Conservation (phyloP, 2,329 filamentous ascomycete genomes). For the Epicoccum sorghinum region DNA sequence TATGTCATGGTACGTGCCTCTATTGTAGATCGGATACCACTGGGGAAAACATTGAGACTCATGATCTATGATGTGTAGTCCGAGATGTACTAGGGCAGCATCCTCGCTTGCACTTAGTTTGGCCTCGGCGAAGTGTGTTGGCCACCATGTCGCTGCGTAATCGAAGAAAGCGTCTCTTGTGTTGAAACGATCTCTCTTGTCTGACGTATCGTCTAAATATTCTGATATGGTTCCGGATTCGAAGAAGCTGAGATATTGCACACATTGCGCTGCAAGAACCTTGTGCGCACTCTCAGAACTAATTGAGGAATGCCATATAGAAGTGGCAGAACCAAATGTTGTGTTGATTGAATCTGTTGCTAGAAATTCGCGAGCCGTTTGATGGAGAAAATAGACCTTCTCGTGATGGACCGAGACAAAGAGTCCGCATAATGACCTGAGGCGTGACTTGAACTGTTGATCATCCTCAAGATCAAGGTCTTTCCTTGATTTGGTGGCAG, state of each 20-base stretch:
- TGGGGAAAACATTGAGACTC: not conserved
- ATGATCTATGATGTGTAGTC: not conserved
- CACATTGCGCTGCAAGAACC: conserved; percentile 17
- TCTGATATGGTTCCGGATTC: not conserved
- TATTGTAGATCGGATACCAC: not conserved
- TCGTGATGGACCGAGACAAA: conserved; percentile 20
- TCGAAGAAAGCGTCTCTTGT: conserved; percentile 6
- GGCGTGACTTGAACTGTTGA: conserved; percentile 16
- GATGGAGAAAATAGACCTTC: conserved; percentile 21
- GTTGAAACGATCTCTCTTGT: not conserved
- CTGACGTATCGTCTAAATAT: too few species aligned
- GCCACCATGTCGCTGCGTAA: conserved; percentile 19
- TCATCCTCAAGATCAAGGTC: conserved; percentile 18
- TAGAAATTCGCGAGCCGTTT: conserved; percentile 22
- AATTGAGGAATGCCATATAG: conserved; percentile 12
- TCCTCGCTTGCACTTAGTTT: conserved; percentile 5
- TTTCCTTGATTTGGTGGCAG: conserved; percentile 2
- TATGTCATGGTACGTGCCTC: not conserved
- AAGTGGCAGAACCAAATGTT: not conserved
- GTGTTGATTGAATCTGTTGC: conserved; percentile 10
- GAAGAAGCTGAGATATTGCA: conserved; percentile 19
- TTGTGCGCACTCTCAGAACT: conserved; percentile 13
- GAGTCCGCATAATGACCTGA: conserved; percentile 19
- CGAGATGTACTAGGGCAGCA: not conserved
- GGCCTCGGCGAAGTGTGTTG: conserved; percentile 17